A percentile compares a stretch with the other conserved stretches of the same genome.
Evolutionary conservation across 306 rosid species (phyloP).

Genomic region (Acacia acuminata): DNA sequence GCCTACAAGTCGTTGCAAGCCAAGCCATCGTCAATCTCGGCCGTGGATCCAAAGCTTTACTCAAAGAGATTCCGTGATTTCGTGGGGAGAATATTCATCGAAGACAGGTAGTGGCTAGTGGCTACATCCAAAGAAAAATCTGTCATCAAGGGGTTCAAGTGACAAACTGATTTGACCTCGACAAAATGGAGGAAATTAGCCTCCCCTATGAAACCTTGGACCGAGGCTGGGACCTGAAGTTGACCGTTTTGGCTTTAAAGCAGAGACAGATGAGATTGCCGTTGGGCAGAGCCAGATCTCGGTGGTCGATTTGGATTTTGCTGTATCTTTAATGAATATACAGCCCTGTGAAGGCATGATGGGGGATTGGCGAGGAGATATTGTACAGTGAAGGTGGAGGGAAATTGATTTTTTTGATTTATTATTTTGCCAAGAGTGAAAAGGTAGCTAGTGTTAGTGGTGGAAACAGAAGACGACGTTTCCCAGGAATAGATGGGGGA

Average conservation of each 20-base stretch:
- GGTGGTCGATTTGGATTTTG: not conserved
- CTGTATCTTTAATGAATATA: slow-evolving; percentile 35
- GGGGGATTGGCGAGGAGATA: slow-evolving; percentile 23
- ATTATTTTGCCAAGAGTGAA: not conserved
- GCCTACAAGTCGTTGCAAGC: slow-evolving; percentile 93
- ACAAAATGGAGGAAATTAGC: not conserved
- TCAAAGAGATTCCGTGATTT: slow-evolving; percentile 92
- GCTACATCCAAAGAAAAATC: not conserved
- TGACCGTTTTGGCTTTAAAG: not conserved
- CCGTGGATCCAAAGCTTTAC: slow-evolving; percentile 96
- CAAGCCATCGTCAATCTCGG: slow-evolving; percentile 86
- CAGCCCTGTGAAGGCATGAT: slow-evolving; percentile 45
- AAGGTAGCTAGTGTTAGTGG: slow-evolving; percentile 32
- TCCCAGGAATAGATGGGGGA: slow-evolving; percentile 32
- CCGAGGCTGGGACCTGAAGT: slow-evolving; percentile 4
- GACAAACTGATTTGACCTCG: slow-evolving; percentile 2
- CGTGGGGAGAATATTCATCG: slow-evolving; percentile 75
- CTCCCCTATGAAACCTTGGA: not conserved
- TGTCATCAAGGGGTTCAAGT: not conserved
- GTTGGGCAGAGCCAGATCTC: not conserved
- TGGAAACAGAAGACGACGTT: slow-evolving; percentile 39
- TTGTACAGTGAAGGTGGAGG: slow-evolving; percentile 53
- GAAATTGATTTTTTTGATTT: slow-evolving; percentile 33
- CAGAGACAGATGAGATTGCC: slow-evolving; percentile 26
- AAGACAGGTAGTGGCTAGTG: slow-evolving; percentile 59